Conservation (phyloP, 768 basidiomycete genomes). For the Mycena venus region DNA sequence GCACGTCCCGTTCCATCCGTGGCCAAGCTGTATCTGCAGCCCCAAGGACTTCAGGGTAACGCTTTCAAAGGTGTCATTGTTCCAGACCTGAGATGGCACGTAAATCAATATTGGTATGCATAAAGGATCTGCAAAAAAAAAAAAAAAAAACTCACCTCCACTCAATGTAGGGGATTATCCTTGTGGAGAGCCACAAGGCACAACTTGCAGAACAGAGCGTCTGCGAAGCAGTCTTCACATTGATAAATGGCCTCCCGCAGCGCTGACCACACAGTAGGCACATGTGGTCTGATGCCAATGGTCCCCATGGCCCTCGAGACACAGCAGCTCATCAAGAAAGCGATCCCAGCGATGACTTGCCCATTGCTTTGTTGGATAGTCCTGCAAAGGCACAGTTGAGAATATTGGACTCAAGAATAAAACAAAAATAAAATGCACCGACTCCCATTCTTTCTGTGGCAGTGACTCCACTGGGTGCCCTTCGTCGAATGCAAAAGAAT, state of each 20-base stretch:
- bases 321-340: neutral
- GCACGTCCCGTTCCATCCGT: neutral
- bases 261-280: neutral
- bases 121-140: no score
- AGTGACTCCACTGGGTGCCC: neutral
- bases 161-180: neutral
- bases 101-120: no score
- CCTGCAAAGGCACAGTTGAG: no score
- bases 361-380: neutral
- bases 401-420: neutral
- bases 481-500: neutral
- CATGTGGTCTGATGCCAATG: neutral
- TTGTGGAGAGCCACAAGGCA: neutral
- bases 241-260: neutral
- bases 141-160: neutral
- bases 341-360: neutral
- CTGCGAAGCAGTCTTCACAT: neutral
- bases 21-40: constrained; percentile 11
- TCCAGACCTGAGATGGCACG: constrained; percentile 12
- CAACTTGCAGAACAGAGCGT: neutral
- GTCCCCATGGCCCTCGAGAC: neutral
- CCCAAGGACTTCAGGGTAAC: neutral
- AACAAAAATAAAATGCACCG: neutral
- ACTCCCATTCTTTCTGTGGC: neutral
- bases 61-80: neutral